Percentiles rank a stretch among this genome's conserved stretches.
Conservation (phyloP, 2,329 filamentous ascomycete genomes). For the Echinosphaeria canescens region DNA sequence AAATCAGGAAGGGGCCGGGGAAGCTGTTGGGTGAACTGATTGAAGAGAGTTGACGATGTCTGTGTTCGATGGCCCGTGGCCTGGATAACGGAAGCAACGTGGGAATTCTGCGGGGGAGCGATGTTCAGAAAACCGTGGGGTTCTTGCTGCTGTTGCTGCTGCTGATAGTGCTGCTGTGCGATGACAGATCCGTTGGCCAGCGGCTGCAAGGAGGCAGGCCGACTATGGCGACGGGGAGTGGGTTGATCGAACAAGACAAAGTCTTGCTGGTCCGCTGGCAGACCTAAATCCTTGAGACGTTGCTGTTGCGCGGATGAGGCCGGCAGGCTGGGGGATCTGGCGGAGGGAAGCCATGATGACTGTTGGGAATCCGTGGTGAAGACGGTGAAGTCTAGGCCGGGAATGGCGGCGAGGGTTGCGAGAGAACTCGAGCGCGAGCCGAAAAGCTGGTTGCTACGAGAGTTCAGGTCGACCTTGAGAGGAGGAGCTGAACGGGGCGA, state of each 20-base stretch:
- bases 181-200: too few relatives aligned
- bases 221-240: conserved; percentile 19
- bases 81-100: conserved; percentile 36
- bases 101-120: conserved; percentile 29
- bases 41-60: conserved; percentile 28
- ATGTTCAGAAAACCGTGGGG: too few relatives aligned
- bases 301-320: conserved; percentile 35
- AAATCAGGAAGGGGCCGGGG: conserved; percentile 26
- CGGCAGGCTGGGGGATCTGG: conserved; percentile 39
- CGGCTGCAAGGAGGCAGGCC: too few relatives aligned
- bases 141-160: conserved; percentile 20
- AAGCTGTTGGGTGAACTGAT: conserved; percentile 33
- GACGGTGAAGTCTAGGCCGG: conserved; percentile 46
- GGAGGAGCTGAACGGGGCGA: conserved; percentile 25
- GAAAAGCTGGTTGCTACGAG: conserved; percentile 32
- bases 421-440: conserved; percentile 35
- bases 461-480: conserved; percentile 44
- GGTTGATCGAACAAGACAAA: conserved; percentile 55
- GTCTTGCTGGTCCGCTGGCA: conserved; percentile 41
- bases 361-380: conserved; percentile 62
- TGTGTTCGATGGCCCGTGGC: conserved; percentile 29
- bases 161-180: conserved; percentile 21
- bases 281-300: conserved; percentile 16
- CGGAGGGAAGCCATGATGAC: conserved; percentile 67
- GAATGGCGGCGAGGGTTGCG: conserved; percentile 33